Evolutionary conservation across 805 yeast genomes (phyloP), one percentile per base, ranked within the genome.

Genomic region (Spathaspora sp.): DNA sequence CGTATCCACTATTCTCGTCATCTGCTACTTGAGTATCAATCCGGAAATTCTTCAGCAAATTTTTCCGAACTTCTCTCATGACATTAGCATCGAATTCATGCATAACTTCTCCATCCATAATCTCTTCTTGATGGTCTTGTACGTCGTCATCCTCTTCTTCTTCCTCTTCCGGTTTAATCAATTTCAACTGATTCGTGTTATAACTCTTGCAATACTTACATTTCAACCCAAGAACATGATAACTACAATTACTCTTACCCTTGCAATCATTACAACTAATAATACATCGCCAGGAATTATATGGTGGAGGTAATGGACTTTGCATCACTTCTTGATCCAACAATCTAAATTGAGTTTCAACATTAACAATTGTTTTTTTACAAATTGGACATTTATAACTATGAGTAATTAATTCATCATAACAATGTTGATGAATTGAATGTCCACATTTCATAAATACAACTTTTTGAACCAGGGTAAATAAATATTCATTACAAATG

Each of bases 381-480:
- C 98, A 92, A 2, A 89, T 78, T 1, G 98, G 98, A 66, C 98
- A 92, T 65, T 89, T 89, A 75, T 90, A 92, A 14, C 88, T 82
- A 63, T 87, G 90, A 57, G 83, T 79, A n/a, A 89, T 81, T 64
- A 87, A 84, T 57, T 89, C 93, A 55, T 85, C 85, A 65, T 83
- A 91, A 66, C 98, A 92, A 26, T 67, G 62, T 65, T 90, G 89
- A 69, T 92, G 98, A 52, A 92, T 92, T 39, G 96, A 89, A 68
- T 92, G 98, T 1, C 97, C 97, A 69, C 98, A 92, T 47, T 79
- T 75, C 97, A 92, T 90, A 65, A 92, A 91, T 18, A 90, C 96
- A 43, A 91, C 96, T 10, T 90, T 85, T 63, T 76, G 78, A 6
- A 87, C 82, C 3, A 94, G 85, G 14, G 90, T 87, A 65, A 92